A percentile compares a stretch with the other conserved stretches of the same genome.
Evolutionary conservation across 768 basidiomycete genomes (phyloP).

Genomic region (Plicaturopsis crispa): DNA sequence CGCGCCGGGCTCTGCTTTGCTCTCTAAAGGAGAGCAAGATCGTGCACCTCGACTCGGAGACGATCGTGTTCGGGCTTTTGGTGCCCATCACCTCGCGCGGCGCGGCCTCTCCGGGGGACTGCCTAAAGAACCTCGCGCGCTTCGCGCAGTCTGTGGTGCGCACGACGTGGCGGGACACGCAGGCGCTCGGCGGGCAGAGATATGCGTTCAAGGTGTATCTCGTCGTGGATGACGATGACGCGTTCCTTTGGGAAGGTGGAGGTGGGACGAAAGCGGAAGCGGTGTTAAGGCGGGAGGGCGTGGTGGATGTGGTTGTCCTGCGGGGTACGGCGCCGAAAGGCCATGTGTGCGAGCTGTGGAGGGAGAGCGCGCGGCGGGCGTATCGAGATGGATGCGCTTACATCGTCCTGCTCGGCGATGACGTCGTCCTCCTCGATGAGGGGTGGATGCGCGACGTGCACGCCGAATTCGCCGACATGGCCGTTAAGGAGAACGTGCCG

Average conservation of each 20-base stretch:
- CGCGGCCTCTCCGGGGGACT: conserved; percentile 21
- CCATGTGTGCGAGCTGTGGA: conserved; percentile 47
- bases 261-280: conserved; percentile 20
- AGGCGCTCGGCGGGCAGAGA: conserved; percentile 17
- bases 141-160: conserved; percentile 36
- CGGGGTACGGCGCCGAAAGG: conserved; percentile 33
- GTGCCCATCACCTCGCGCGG: conserved; percentile 53
- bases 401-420: conserved; percentile 47
- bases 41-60: conserved; percentile 25
- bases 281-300: conserved; percentile 27
- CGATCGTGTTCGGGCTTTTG: conserved; percentile 40
- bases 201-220: conserved; percentile 40
- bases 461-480: conserved; percentile 27
- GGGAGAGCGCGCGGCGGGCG: conserved; percentile 38
- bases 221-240: conserved; percentile 44
- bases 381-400: conserved; percentile 43
- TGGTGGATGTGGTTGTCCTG: conserved; percentile 28
- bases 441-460: conserved; percentile 43
- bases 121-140: conserved; percentile 29
- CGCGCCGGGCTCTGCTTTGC: conserved; percentile 12
- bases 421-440: conserved; percentile 40
- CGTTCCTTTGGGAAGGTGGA: conserved; percentile 20
- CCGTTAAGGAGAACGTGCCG: conserved; percentile 22
- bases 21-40: conserved; percentile 27
- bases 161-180: conserved; percentile 40